Evolutionary conservation across 495 filamentous ascomycete species (phyloP).

Genomic region (Trypethelium eluteriae): DNA sequence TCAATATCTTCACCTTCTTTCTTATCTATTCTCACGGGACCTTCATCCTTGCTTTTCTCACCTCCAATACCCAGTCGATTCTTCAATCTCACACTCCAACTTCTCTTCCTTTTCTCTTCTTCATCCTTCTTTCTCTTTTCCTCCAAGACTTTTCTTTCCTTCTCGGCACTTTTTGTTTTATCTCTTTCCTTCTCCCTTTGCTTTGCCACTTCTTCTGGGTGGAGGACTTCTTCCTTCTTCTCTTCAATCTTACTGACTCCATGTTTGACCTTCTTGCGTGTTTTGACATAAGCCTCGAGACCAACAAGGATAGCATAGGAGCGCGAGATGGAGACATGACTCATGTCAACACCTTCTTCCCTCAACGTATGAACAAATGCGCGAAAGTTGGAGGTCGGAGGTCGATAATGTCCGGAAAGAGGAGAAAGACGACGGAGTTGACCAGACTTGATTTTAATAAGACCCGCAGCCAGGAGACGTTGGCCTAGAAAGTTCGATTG

Average conservation of each 20-base stretch:
- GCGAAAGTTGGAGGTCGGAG: constrained; percentile 69
- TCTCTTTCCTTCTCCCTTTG: constrained; percentile 40
- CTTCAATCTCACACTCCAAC: constrained; percentile 29
- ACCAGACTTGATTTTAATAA: constrained; percentile 78
- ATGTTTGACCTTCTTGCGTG: constrained; percentile 52
- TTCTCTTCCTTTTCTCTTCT: constrained; percentile 33
- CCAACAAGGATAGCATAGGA: constrained; percentile 76
- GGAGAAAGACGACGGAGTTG: constrained; percentile 52
- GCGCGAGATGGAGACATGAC: constrained; percentile 64
- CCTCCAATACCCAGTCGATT: constrained; percentile 27
- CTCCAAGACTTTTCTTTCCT: constrained; percentile 39
- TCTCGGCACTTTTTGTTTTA: constrained; percentile 45
- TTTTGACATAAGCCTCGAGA: constrained; percentile 65
- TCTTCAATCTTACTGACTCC: constrained; percentile 23
- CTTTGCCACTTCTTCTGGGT: constrained; percentile 39
- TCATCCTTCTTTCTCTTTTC: constrained; percentile 30
- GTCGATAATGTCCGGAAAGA: constrained; percentile 78
- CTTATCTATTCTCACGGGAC: constrained; percentile 18
- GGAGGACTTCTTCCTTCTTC: constrained; percentile 34
- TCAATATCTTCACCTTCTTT: constrained; percentile 21
- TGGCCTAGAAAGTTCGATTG: constrained; percentile 50
- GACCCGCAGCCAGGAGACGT: constrained; percentile 73
- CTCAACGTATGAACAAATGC: constrained; percentile 67
- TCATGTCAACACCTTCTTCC: constrained; percentile 71
- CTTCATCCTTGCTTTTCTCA: constrained; percentile 11